Base-by-base conservation (phyloP, 306 rosid species). In the Citrullus colocynthis region DNA sequence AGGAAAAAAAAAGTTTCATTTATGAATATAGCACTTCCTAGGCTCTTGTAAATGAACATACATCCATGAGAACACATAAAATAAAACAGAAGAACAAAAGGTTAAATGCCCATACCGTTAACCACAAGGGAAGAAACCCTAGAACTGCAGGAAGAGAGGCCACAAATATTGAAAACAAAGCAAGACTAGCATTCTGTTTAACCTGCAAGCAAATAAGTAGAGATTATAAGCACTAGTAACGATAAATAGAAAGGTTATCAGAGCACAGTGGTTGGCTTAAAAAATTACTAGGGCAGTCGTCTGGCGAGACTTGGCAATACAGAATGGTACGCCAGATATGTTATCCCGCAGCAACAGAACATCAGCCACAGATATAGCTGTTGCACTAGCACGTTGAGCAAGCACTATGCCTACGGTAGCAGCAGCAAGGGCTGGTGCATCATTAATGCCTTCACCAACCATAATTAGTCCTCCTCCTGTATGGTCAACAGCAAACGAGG, bases 351-450 rank as follows among this genome's bases (percentile, higher is more conserved):
- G 91, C 85, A 92, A 78, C 83, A 94, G 83, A 66, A 92, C 95
- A 76, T 94, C 98, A 51, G 98, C 98, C 67, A 94, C 96, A 57
- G 96, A 97, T 52, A 83, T 84, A 54, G 97, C 98, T 56, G 98
- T 94, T 75, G 98, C 98, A 83, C 98, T 94, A 49, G 97, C 97
- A 69, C 96, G 97, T 28, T 88, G 93, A 78, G 96, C 97, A 77
- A 94, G 98, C 52, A 94, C 98, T 75, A 94, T 94, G 75, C 97
- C 98, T 10, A 92, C 90, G 42, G 98, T 92, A 74, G 98, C 98
- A 34, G 97, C 96, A 42, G 98, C 98, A 74, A 94, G 97, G 74
- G 97, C 98, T n/a, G 98, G 98, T 77, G 97, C 97, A 82, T 94
- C 98, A 80, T 92, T 94, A 63, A 94, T 94, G 34, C 98, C 97